A percentile compares a stretch with the other conserved stretches of the same genome.
phyloP scores from a whole-genome alignment of 495 filamentous ascomycete species.

The Talaromyces trachyspermus region DNA sequence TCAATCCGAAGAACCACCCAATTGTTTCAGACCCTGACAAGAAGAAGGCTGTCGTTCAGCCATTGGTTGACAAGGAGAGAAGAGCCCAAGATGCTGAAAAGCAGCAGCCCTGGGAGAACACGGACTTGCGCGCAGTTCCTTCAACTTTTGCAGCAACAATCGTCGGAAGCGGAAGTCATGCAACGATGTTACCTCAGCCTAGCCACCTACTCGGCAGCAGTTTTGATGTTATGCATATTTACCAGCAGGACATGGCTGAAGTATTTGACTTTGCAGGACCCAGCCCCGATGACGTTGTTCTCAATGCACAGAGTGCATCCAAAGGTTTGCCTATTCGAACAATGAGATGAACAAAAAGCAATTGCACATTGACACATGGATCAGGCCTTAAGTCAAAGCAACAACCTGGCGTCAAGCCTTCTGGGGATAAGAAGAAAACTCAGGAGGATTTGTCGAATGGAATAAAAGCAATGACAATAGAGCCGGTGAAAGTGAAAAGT shows the following conservation, averaged over 20 bases:
- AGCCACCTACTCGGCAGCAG: slow-evolving; percentile 29
- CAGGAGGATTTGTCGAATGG: slow-evolving; percentile 35
- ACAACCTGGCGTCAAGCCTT: slow-evolving; percentile 33
- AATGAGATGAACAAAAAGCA: slow-evolving; percentile 28
- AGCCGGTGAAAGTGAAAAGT: slow-evolving; percentile 66
- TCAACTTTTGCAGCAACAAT: slow-evolving; percentile 67
- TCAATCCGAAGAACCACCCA: slow-evolving; percentile 12
- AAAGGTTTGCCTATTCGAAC: slow-evolving; percentile 69
- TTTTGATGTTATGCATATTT: slow-evolving; percentile 47
- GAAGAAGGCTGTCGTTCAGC: neutral
- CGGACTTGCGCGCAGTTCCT: slow-evolving; percentile 37
- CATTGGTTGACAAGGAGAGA: neutral
- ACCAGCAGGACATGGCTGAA: slow-evolving; percentile 41
- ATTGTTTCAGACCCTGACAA: neutral
- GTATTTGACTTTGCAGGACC: slow-evolving; percentile 72
- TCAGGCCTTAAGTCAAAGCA: slow-evolving; percentile 43
- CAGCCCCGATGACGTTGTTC: slow-evolving; percentile 88
- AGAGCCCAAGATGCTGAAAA: slow-evolving; percentile 6
- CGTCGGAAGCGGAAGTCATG: slow-evolving; percentile 37
- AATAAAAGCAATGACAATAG: slow-evolving; percentile 55
- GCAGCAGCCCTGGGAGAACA: slow-evolving; percentile 11
- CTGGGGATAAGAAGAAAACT: slow-evolving; percentile 32
- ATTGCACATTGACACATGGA: slow-evolving; percentile 31
- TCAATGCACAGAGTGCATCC: slow-evolving; percentile 67
- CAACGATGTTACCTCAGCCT: slow-evolving; percentile 28